Percentiles rank a stretch among this genome's conserved stretches.
Conservation (phyloP, 23 red algal species). For the Chondrus crispus region DNA sequence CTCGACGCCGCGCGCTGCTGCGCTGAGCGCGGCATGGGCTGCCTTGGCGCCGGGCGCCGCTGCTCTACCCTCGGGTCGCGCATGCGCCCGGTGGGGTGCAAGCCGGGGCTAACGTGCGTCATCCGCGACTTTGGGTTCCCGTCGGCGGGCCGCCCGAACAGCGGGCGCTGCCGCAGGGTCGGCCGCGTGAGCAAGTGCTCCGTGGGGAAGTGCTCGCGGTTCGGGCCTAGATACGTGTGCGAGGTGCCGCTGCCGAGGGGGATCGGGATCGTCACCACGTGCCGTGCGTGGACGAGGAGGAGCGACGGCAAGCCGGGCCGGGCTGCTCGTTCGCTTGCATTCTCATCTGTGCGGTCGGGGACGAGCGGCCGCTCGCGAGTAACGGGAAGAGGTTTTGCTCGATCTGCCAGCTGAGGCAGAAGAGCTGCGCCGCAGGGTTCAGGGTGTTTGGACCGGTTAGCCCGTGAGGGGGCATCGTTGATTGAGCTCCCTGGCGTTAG, state of each 20-base stretch:
- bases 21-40: conserved; percentile 28
- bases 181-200: not conserved
- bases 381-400: not conserved
- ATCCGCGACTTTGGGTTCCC: conserved; percentile 33
- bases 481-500: too few relatives aligned
- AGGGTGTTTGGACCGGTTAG: not conserved
- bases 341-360: not conserved
- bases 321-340: conserved; percentile 19
- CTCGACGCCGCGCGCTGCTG: conserved; percentile 5
- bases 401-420: not conserved
- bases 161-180: not conserved
- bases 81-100: conserved; percentile 28
- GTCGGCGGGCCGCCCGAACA: conserved; percentile 7
- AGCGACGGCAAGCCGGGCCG: conserved; percentile 16
- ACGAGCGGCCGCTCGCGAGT: not conserved
- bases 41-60: not conserved
- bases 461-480: too few relatives aligned
- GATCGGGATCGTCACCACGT: not conserved
- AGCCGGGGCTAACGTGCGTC: not conserved
- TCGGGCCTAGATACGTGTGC: not conserved
- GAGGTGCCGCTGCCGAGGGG: not conserved
- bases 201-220: not conserved
- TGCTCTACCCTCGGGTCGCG: conserved; percentile 40
- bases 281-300: not conserved
- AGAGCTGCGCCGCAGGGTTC: not conserved